Base-by-base conservation (phyloP, 345 rosid species). In the Nasturtium officinale region DNA sequence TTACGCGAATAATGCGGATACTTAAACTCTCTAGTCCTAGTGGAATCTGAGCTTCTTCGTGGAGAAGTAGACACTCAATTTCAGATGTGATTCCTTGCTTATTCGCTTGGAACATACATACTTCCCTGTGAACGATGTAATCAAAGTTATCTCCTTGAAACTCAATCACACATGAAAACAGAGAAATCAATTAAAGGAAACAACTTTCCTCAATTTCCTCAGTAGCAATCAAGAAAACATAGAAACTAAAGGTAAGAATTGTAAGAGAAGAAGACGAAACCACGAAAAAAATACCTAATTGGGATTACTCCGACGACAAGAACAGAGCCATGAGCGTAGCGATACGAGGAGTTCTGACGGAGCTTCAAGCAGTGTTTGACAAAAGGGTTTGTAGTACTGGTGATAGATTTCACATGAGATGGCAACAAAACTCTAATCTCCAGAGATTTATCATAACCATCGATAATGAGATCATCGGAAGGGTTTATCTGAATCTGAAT, bases 331-430 rank as follows among this genome's bases (percentile, higher is more conserved):
- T 91, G 91, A 37, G 86, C 72, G 80, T 88, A 91, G 56, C 98
- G 96, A 61, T 94, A 91, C 71, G 93, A 83, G 37, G 98, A 83
- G 85, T 83, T 87, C 42, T 79, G 88, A 6, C 84, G 85, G 50
- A 94, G 97, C 87, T 88, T 94, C 47, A 88, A 82, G 71, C 98
- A 94, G 83, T 91, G 97, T 78, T 88, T 91, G 30, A 94, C 87
- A 70, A 89, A 89, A 29, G 97, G 87, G 81, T 94, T 94, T 38
- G 96, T 76, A 16, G 93, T 78, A 80, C 97, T 89, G 3, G 87
- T 70, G 50, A 94, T 85, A 61, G 78, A 78, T 7, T 85, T 76
- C 18, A 87, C 80, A 72, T 83, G 84, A 30, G 81, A 78, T 13
- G 87, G 90, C 21, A 86, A 69, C 3, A 74, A 17, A 64, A 73